phyloP scores from a whole-genome alignment of 2,329 filamentous ascomycete genomes.

The Stenocarpella maydis region DNA sequence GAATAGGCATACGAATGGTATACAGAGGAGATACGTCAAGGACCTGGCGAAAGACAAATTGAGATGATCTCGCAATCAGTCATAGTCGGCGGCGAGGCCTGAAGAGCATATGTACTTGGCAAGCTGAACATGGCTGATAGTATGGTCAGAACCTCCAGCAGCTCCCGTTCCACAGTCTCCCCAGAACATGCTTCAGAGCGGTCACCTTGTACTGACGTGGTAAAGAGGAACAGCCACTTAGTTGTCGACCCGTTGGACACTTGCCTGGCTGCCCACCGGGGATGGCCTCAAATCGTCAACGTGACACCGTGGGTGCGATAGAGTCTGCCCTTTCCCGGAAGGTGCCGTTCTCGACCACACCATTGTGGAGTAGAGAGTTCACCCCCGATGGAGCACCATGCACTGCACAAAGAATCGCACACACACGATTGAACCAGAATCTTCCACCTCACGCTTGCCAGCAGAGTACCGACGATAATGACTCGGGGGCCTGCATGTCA shows the following conservation, averaged over 20 bases:
- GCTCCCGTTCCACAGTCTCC: neutral
- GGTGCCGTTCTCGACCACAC: neutral
- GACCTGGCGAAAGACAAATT: neutral
- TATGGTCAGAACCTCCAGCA: neutral
- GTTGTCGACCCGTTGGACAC: neutral
- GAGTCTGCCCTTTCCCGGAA: neutral
- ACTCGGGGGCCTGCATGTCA: conserved; percentile 6
- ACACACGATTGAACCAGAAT: neutral
- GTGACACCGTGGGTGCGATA: neutral
- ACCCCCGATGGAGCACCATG: neutral
- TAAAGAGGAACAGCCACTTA: neutral
- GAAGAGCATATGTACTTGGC: neutral
- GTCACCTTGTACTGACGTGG: neutral
- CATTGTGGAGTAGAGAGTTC: neutral
- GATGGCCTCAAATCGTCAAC: neutral
- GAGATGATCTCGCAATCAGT: neutral
- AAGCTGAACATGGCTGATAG: neutral
- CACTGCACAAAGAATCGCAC: neutral
- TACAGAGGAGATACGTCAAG: neutral
- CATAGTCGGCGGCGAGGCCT: neutral
- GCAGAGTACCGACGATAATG: neutral
- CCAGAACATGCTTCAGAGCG: neutral
- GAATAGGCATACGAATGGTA: neutral
- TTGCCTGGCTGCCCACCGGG: neutral
- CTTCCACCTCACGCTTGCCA: neutral